A percentile compares a stretch with the other conserved stretches of the same genome.
These are phyloP conservation scores for Physcomitrium patens DNA, from an alignment of 225 moss, liverwort and hornwort species.

Conservation along the genomic window DNA sequence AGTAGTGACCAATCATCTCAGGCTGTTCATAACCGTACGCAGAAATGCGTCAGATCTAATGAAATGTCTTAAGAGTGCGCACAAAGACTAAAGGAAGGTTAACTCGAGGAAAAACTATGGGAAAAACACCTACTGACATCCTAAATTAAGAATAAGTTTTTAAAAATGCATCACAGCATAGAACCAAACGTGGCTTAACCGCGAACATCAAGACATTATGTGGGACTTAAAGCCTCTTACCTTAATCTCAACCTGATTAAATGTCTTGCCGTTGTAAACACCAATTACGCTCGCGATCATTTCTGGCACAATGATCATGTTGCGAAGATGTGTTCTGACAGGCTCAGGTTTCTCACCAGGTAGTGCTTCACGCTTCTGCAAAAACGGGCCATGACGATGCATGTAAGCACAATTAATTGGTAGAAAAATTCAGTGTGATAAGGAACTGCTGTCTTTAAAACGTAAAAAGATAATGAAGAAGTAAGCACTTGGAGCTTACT, in stretches of 20 bases:
- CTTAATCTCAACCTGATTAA: conserved; percentile 79
- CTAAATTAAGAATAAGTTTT: too few relatives aligned
- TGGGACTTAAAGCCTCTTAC: conserved; percentile 19
- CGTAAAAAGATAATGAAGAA: conserved; percentile 1
- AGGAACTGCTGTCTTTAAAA: neutral
- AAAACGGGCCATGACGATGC: neutral
- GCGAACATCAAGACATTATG: neutral
- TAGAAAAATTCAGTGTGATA: neutral
- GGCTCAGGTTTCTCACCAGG: conserved; percentile 78
- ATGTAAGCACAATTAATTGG: neutral
- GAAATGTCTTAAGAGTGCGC: too few relatives aligned
- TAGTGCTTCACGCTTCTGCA: conserved; percentile 64
- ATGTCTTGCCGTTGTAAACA: conserved; percentile 75
- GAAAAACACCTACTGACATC: too few relatives aligned
- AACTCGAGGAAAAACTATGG: too few relatives aligned
- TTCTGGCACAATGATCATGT: conserved; percentile 82
- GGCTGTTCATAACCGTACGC: conserved; percentile 31
- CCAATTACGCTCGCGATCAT: conserved; percentile 78
- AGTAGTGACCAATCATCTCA: conserved; percentile 70
- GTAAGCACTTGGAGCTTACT: conserved; percentile 16
- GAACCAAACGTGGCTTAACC: neutral
- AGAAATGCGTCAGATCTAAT: neutral
- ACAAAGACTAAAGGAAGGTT: too few relatives aligned
- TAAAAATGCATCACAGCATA: neutral
- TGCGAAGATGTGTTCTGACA: conserved; percentile 72